Base-by-base conservation (phyloP, 1,284 basidiomycete species). In the Lentinula novae-zelandiae region DNA sequence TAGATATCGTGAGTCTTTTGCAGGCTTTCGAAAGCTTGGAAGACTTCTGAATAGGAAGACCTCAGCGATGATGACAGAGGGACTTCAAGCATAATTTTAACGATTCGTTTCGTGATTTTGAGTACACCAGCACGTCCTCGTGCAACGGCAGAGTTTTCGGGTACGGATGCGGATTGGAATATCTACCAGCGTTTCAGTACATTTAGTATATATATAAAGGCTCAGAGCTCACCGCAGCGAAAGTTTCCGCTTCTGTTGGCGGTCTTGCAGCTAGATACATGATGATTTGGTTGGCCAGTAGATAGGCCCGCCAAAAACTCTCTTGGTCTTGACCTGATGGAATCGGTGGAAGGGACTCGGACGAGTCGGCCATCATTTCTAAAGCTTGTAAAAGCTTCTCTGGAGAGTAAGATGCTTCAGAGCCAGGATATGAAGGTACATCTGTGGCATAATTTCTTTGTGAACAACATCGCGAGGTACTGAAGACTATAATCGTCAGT, bases 261-360 rank as follows among this genome's bases (percentile, higher is more conserved):
- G 62, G 58, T 49, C 62, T 38, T 15, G 62, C 62, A 5, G 58
- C 62, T 22, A 63, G 53, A 44, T 63, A 63, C 27, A 63, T 31
- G 7, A 63, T 58, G 15, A 63, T 63, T 31, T 63, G 62, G 20
- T 60, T 63, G n/a, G 58, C 53, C 8, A 63, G 27, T 10, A 63
- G 49, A 48, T 63, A 60, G 5, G 54, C 54, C 27, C 58, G 50
- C 62, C 62, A 63, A 36, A 63, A 63, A 13, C 15, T 17, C 34
- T 63, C 62, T 34, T 57, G 49, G 27, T 56, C 49, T 50, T 58
- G 51, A 10, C 40, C 42, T 10, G 62, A 40, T 27, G 54, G 62
- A 46, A 63, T 60, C 6, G 50, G 58, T 5, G 62, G 62, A 15
- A 63, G 46, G 20, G 53, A 40, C 9, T 31, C 5, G 3, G 48